Conservation (phyloP, 2,329 filamentous ascomycete species). For the Metarhizium rileyi region DNA sequence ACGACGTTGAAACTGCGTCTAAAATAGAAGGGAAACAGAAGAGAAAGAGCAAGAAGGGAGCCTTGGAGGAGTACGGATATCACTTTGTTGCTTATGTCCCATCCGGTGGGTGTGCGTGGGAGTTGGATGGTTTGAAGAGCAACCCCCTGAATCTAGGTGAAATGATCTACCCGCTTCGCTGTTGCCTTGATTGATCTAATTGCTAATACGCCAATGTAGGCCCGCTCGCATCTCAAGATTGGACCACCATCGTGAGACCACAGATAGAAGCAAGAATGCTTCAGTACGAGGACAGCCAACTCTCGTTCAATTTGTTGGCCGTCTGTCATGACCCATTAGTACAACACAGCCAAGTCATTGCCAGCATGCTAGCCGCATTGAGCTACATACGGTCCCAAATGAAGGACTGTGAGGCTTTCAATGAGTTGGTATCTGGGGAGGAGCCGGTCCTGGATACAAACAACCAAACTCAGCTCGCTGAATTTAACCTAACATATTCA, state of each 20-base stretch:
- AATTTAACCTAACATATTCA: constrained; percentile 19
- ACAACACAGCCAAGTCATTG: constrained; percentile 36
- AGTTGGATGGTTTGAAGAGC: constrained; percentile 73
- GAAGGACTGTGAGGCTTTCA: constrained; percentile 12
- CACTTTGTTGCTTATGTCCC: constrained; percentile 90
- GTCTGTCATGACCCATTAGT: constrained; percentile 57
- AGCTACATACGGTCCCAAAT: constrained; percentile 25
- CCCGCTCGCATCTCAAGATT: constrained; percentile 34
- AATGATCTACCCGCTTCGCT: neutral
- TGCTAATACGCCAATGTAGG: constrained; percentile 2
- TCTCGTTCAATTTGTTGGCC: constrained; percentile 71
- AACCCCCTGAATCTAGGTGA: constrained; percentile 44
- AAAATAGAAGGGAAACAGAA: constrained; percentile 26
- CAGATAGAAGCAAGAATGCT: constrained; percentile 60
- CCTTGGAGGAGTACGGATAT: constrained; percentile 57
- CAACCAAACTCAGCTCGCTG: constrained; percentile 16
- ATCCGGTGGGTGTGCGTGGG: constrained; percentile 66
- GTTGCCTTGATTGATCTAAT: neutral
- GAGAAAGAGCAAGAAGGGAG: constrained; percentile 28
- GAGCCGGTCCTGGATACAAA: constrained; percentile 13
- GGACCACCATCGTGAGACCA: constrained; percentile 55
- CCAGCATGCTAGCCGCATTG: constrained; percentile 30
- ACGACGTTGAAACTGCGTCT: constrained; percentile 34
- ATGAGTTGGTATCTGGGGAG: constrained; percentile 14
- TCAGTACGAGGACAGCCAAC: constrained; percentile 51